Evolutionary conservation across 176 grass and related monocot species (phyloP).

Genomic region (Cenchrus americanus): DNA sequence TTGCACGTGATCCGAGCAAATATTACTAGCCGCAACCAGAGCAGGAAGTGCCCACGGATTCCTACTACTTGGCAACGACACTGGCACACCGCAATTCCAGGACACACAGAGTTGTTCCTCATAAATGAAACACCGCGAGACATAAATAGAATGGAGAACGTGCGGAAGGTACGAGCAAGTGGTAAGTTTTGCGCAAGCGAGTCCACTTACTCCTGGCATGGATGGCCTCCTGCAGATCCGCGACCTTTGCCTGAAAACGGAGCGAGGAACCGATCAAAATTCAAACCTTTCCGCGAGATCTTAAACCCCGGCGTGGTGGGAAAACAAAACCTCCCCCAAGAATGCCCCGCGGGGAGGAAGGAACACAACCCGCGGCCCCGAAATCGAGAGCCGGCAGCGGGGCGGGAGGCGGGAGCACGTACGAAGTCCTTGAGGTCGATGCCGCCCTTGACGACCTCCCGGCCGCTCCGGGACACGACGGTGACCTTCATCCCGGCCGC

Average conservation of each 20-base stretch:
- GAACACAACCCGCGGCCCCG: not conserved
- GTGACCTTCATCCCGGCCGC: conserved; percentile 63
- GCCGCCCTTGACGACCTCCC: conserved; percentile 86
- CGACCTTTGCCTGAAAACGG: conserved; percentile 80
- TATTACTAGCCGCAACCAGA: not conserved
- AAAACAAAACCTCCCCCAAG: not conserved
- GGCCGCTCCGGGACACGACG: conserved; percentile 73
- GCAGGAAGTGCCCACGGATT: not conserved
- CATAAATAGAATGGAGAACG: not conserved
- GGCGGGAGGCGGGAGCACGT: not conserved
- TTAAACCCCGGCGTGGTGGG: not conserved
- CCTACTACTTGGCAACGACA: not conserved
- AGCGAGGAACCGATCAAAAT: conserved; percentile 16
- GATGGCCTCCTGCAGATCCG: conserved; percentile 88
- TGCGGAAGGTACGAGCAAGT: not conserved
- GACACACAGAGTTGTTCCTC: not conserved
- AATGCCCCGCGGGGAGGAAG: too few species aligned
- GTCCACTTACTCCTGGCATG: conserved; percentile 61
- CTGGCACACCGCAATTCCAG: not conserved
- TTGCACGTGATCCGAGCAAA: not conserved
- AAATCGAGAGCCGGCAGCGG: not conserved
- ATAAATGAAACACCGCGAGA: not conserved
- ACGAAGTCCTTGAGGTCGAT: conserved; percentile 76
- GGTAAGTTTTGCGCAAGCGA: not conserved
- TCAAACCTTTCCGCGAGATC: conserved; percentile 16